Evolutionary conservation across 1,284 basidiomycete species (phyloP).

Genomic region (Rhodotorula sp.): DNA sequence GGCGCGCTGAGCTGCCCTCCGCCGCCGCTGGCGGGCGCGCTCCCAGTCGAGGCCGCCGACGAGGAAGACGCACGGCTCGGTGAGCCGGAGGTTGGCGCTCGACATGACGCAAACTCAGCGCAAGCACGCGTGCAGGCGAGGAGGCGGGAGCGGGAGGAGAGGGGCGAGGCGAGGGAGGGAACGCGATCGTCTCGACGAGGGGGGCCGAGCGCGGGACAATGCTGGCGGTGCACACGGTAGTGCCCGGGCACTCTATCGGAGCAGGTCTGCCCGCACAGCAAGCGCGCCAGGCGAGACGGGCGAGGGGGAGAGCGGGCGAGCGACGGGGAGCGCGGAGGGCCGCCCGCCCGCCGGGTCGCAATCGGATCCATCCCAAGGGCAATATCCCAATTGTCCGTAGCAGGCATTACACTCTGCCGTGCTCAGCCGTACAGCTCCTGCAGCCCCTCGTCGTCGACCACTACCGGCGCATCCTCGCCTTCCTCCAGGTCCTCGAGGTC

Average conservation of each 20-base stretch:
- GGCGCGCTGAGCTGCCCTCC: slow-evolving; percentile 18
- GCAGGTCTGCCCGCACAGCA: neutral
- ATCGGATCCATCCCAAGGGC: neutral
- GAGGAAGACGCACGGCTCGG: slow-evolving; percentile 80
- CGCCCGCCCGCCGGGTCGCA: neutral
- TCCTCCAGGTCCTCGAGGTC: slow-evolving; percentile 46
- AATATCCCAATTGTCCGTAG: neutral
- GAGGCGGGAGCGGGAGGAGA: neutral
- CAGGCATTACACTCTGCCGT: too few species aligned
- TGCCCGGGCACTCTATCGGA: neutral
- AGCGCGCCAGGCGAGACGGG: neutral
- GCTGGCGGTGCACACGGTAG: neutral
- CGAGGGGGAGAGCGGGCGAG: neutral
- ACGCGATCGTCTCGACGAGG: neutral
- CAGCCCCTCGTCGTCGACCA: slow-evolving; percentile 37
- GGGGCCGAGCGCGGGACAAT: neutral
- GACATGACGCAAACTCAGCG: neutral
- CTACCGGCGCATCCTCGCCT: slow-evolving; percentile 46
- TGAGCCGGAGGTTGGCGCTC: slow-evolving; percentile 63
- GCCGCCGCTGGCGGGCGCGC: slow-evolving; percentile 35
- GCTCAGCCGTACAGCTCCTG: neutral
- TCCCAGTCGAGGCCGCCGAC: slow-evolving; percentile 52
- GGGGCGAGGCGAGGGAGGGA: neutral
- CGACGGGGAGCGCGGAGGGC: neutral
- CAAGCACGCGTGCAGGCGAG: neutral